These are phyloP conservation scores for Alternaria hordeiaustralica DNA, from an alignment of 2,329 filamentous ascomycete genomes.

Conservation along the genomic window DNA sequence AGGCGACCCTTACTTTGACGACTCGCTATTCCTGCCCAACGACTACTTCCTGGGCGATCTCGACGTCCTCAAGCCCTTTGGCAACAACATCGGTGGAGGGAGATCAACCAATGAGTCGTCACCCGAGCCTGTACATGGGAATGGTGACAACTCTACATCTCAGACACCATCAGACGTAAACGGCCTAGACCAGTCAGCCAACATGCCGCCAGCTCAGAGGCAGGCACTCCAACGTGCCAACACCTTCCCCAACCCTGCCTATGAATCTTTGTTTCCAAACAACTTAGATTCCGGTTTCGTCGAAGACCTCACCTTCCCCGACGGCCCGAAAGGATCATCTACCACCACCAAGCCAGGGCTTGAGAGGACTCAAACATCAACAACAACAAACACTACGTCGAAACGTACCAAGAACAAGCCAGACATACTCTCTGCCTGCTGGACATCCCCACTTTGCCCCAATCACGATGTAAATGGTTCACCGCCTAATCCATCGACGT, in stretches of 20 bases:
- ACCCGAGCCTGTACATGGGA: conserved; percentile 41
- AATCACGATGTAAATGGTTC: conserved; percentile 48
- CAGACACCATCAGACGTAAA: conserved; percentile 33
- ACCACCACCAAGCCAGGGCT: conserved; percentile 16
- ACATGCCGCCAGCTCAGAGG: conserved; percentile 33
- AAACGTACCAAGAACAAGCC: conserved; percentile 48
- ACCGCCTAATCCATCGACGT: conserved; percentile 50
- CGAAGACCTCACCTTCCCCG: conserved; percentile 47
- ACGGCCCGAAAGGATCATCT: conserved; percentile 38
- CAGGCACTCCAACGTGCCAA: conserved; percentile 37
- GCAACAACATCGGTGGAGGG: conserved; percentile 37
- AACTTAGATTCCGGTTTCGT: conserved; percentile 44
- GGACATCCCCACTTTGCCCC: conserved; percentile 51
- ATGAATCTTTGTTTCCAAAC: conserved; percentile 48
- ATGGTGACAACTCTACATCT: conserved; percentile 26
- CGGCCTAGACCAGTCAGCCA: conserved; percentile 29
- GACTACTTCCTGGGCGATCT: conserved; percentile 51
- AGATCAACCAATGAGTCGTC: conserved; percentile 48
- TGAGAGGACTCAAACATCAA: conserved; percentile 25
- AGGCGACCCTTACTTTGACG: conserved; percentile 46
- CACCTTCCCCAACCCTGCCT: conserved; percentile 43
- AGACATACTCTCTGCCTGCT: conserved; percentile 50
- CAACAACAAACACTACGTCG: conserved; percentile 18
- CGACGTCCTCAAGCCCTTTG: conserved; percentile 47
- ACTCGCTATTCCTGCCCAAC: conserved; percentile 46